phyloP scores from a whole-genome alignment of 257 asterid genomes.

The Lavandula angustifolia region DNA sequence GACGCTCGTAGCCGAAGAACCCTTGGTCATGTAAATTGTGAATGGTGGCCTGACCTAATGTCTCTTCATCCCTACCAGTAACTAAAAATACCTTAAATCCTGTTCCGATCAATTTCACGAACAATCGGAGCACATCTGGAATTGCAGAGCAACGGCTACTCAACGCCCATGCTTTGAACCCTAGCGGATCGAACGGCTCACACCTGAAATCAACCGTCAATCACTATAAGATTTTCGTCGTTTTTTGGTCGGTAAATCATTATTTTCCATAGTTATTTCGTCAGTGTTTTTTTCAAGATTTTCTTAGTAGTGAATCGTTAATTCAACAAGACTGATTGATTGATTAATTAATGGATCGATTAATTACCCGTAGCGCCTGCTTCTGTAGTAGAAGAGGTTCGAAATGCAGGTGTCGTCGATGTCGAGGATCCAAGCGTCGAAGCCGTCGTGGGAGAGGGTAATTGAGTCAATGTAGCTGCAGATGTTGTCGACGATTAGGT shows the following conservation, averaged over 20 bases:
- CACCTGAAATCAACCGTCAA: constrained; percentile 45
- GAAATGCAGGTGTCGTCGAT: constrained; percentile 73
- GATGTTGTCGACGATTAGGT: constrained; percentile 43
- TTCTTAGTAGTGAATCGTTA: no score
- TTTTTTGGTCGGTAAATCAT: no score
- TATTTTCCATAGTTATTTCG: no score
- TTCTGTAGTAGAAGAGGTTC: constrained; percentile 49
- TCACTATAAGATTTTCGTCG: no score
- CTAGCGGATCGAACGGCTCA: constrained; percentile 61
- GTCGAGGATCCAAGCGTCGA: constrained; percentile 68
- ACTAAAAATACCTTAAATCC: constrained; percentile 61
- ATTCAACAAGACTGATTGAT: background rate
- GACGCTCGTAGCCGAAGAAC: constrained; percentile 50
- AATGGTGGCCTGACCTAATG: constrained; percentile 50
- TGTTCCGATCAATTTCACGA: constrained; percentile 37
- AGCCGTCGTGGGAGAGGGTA: constrained; percentile 38
- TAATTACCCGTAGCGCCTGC: constrained; percentile 46
- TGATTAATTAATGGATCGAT: no score
- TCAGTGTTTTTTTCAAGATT: no score
- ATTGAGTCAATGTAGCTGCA: constrained; percentile 38
- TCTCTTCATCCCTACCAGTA: constrained; percentile 59
- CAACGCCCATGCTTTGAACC: constrained; percentile 60
- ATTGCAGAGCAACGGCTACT: constrained; percentile 45
- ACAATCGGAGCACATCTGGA: constrained; percentile 50
- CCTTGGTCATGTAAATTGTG: constrained; percentile 49